Evolutionary conservation across 2,329 filamentous ascomycete species (phyloP).

Genomic region (Pseudogymnoascus sp.): DNA sequence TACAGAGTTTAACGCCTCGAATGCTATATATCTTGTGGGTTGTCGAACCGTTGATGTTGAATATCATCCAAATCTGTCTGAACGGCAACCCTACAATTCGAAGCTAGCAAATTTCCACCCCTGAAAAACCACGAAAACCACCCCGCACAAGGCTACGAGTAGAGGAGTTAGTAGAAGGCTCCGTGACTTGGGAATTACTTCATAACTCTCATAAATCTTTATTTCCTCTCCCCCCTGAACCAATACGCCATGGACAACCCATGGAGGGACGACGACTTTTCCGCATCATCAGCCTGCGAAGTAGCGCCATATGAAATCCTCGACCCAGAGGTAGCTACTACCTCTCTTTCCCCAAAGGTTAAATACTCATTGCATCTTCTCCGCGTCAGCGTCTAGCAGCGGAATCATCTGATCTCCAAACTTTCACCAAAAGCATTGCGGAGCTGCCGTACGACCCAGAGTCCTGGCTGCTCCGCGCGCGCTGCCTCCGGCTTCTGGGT

Average conservation of each 20-base stretch:
- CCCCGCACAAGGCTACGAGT: constrained; percentile 3
- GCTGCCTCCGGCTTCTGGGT: constrained; percentile 21
- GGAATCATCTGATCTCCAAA: constrained; percentile 17
- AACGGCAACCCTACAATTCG: constrained; percentile 7
- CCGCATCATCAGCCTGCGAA: constrained; percentile 20
- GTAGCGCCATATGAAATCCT: constrained; percentile 16
- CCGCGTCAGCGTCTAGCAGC: constrained; percentile 15
- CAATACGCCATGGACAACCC: constrained; percentile 16
- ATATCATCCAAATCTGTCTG: neutral
- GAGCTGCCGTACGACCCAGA: constrained; percentile 22
- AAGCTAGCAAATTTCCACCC: constrained; percentile 8
- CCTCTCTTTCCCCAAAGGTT: neutral
- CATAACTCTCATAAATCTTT: neutral
- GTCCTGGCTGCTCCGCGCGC: constrained; percentile 21
- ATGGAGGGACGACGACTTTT: constrained; percentile 18
- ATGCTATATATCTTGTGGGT: neutral
- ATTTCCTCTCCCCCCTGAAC: neutral
- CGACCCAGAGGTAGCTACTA: constrained; percentile 18
- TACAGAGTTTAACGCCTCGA: neutral
- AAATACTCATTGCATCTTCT: constrained; percentile 12
- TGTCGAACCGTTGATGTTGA: neutral
- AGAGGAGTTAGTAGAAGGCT: constrained; percentile 2
- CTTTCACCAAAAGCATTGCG: constrained; percentile 17
- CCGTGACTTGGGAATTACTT: neutral
- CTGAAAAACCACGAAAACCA: neutral